Percentiles rank a stretch among this genome's conserved stretches.
phyloP scores from a whole-genome alignment of 305 asterid species.

The Stenogyne calaminthoides region DNA sequence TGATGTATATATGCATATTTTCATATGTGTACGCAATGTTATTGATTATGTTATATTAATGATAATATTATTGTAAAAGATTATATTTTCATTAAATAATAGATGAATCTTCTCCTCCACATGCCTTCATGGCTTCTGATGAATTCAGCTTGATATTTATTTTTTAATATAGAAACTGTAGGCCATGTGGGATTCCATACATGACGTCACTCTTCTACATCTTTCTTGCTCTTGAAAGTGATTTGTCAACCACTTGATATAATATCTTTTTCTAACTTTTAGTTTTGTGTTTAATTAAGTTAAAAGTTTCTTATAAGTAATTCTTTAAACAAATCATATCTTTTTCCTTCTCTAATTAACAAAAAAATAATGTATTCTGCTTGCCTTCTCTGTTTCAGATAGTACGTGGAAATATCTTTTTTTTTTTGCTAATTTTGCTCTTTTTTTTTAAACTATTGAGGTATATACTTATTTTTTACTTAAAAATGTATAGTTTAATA shows the following conservation, averaged over 20 bases:
- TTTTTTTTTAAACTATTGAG: too few species aligned
- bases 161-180: conserved; percentile 30
- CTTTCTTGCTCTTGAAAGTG: conserved; percentile 51
- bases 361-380: not conserved
- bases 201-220: conserved; percentile 52
- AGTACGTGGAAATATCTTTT: not conserved
- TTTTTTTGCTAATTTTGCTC: not conserved
- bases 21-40: too few species aligned
- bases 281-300: not conserved
- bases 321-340: not conserved
- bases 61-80: conserved; percentile 14
- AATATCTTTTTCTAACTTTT: not conserved
- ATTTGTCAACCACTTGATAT: conserved; percentile 59
- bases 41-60: not conserved
- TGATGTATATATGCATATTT: too few species aligned
- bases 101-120: conserved; percentile 59
- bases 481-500: not conserved
- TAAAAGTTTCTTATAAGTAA: not conserved
- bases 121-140: conserved; percentile 48
- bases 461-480: too few species aligned
- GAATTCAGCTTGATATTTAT: conserved; percentile 30
- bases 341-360: not conserved
- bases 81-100: conserved; percentile 7
- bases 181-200: conserved; percentile 72
- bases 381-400: not conserved